Base-by-base conservation (phyloP, 2,329 filamentous ascomycete genomes). In the Phyllosticta paracitricarpa region DNA sequence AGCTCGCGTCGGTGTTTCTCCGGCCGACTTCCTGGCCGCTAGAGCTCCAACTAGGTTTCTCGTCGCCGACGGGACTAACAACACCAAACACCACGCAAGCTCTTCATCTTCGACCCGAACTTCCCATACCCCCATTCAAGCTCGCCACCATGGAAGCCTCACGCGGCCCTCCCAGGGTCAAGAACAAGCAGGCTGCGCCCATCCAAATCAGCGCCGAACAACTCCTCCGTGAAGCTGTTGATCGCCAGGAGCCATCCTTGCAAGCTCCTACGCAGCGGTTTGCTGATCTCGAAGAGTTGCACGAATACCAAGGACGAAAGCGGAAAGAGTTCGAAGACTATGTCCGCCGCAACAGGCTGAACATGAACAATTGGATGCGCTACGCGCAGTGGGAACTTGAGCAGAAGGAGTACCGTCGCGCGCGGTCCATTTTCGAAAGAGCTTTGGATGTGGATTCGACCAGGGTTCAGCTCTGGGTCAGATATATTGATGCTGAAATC, bases 291-390 rank as follows among this genome's bases (percentile, higher is more conserved):
- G 94, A 99, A 79, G 94, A 99, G 79, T 85, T 99, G 56, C 93
- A 97, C 78, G 94, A 97, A 76, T 96, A 89, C 76, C 94, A 99
- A 76, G 93, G 92, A 60, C 85, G 94, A 65, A 97, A 97, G 78
- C 84, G 94, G 67, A 94, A 92, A 75, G 94, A 96, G 71, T 99
- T 96, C 68, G 94, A 99, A 77, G 90, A 96, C 79, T 97, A 97
- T 87, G 90, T 97, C 63, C 87, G 91, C 65, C 89, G 94, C 65
- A 97, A 97, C 72, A 81, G 93, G 70, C 83, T 97, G 72, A 96
- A 95, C 71, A 91, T 97, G 82, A 96, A 96, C 80, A 97, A 97
- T 76, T 99, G 94, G 94, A 91, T 94, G 82, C 89, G 92, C 70
- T 99, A 99, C 81, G 93, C 94, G 61, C 85, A 89, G 68, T 99